Conservation (phyloP, 352 stramenopile genomes). For the Phytopythium delawarense region DNA sequence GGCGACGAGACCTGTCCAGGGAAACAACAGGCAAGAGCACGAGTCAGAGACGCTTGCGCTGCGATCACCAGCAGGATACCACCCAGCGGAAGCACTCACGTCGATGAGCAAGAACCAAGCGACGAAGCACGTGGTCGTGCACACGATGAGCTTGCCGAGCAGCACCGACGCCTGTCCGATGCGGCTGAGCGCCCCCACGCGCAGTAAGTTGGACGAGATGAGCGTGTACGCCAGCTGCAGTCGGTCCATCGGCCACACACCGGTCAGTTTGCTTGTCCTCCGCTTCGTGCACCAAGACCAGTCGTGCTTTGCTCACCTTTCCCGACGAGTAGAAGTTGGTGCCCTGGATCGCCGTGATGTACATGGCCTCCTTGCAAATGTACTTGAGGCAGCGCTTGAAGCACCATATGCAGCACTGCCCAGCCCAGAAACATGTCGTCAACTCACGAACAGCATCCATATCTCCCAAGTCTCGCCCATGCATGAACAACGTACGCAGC, state of each 20-base stretch:
- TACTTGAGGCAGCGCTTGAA: slow-evolving; percentile 84
- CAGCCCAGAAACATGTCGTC: slow-evolving; percentile 5
- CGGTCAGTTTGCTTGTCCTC: not conserved
- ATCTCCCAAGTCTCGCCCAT: not conserved
- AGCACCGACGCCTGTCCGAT: slow-evolving; percentile 69
- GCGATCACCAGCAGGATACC: not conserved
- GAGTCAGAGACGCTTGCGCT: not conserved
- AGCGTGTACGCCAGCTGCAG: slow-evolving; percentile 56
- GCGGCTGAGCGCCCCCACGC: slow-evolving; percentile 56
- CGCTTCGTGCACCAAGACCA: not conserved
- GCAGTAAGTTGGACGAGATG: slow-evolving; percentile 66
- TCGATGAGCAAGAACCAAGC: slow-evolving; percentile 70
- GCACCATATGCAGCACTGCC: slow-evolving; percentile 81
- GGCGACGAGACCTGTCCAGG: slow-evolving; percentile 41
- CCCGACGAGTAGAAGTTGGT: slow-evolving; percentile 71
- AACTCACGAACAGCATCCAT: slow-evolving; percentile 8
- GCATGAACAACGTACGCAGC: slow-evolving; percentile 49
- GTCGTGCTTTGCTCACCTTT: slow-evolving; percentile 37
- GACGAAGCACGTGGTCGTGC: slow-evolving; percentile 58
- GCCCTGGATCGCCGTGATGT: slow-evolving; percentile 78
- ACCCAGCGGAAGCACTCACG: slow-evolving; percentile 21
- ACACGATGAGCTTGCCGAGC: slow-evolving; percentile 76
- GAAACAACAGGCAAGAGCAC: not conserved
- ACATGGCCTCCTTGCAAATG: slow-evolving; percentile 80
- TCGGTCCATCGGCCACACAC: not conserved